Conservation (phyloP, 2,329 filamentous ascomycete species). For the Fusarium robinianum region DNA sequence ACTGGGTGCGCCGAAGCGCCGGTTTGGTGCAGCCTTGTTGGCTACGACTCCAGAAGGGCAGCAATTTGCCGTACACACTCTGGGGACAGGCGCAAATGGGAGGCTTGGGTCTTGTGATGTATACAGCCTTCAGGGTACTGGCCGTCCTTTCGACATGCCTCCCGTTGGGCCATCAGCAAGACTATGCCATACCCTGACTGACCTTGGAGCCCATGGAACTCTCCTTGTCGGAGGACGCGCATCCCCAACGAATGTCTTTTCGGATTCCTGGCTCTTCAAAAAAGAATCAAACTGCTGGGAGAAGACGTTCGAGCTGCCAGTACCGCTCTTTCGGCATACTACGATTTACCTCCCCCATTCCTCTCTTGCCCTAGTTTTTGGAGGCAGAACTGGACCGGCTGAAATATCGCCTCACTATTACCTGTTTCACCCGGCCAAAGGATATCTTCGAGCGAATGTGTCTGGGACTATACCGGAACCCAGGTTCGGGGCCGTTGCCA, state of each 20-base stretch:
- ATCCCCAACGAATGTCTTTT: constrained; percentile 71
- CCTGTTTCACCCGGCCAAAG: constrained; percentile 53
- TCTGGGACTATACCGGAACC: constrained; percentile 41
- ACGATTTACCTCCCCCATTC: constrained; percentile 57
- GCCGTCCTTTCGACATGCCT: constrained; percentile 34
- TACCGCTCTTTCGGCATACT: constrained; percentile 76
- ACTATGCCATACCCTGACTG: constrained; percentile 79
- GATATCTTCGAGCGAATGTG: constrained; percentile 53
- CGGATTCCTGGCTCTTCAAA: constrained; percentile 76
- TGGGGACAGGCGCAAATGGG: constrained; percentile 51
- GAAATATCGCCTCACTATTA: constrained; percentile 56
- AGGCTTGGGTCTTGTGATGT: constrained; percentile 57
- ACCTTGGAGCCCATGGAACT: constrained; percentile 59
- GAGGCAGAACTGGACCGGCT: constrained; percentile 61
- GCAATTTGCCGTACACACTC: constrained; percentile 51
- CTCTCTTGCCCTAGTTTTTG: constrained; percentile 60
- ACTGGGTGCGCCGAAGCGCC: constrained; percentile 46
- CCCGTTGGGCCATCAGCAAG: constrained; percentile 45
- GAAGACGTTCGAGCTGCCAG: constrained; percentile 65
- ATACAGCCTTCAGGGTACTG: constrained; percentile 41
- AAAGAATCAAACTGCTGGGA: constrained; percentile 62
- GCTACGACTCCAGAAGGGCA: constrained; percentile 44
- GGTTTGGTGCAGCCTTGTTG: constrained; percentile 63
- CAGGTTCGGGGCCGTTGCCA: constrained; percentile 51
- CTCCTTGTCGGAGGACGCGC: constrained; percentile 77